Conservation (phyloP, 257 asterid genomes). For the Paraleonurus japonicus region DNA sequence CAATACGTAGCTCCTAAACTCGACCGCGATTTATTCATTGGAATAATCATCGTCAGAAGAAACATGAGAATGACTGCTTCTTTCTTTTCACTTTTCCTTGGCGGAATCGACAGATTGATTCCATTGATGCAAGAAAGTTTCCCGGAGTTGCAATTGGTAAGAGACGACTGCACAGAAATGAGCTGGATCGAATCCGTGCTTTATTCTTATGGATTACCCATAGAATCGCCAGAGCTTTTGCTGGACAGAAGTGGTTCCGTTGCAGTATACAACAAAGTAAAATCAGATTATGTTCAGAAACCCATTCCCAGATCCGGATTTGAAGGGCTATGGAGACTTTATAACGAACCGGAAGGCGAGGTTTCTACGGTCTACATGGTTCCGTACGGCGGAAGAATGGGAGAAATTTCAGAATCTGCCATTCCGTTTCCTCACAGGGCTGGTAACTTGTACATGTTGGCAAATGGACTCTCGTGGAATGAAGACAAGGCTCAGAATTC, state of each 20-base stretch:
- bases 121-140: too few relatives aligned
- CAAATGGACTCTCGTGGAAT: background rate
- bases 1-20: too few relatives aligned
- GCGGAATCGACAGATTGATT: too few relatives aligned
- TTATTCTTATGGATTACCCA: background rate
- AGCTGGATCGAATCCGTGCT: background rate
- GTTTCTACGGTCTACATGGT: background rate
- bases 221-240: background rate
- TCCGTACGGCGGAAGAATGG: background rate
- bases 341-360: background rate
- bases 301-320: background rate
- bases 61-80: too few relatives aligned
- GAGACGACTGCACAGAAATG: background rate
- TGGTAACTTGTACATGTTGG: background rate
- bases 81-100: too few relatives aligned
- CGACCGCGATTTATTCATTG: too few relatives aligned
- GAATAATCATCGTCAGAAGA: too few relatives aligned
- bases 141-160: background rate
- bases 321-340: background rate
- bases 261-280: background rate
- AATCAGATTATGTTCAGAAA: background rate
- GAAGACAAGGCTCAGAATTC: background rate
- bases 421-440: background rate
- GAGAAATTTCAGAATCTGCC: background rate
- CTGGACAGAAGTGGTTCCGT: background rate